Base-by-base conservation (phyloP, 148 eudicot genomes). In the Nepenthes gracilis region DNA sequence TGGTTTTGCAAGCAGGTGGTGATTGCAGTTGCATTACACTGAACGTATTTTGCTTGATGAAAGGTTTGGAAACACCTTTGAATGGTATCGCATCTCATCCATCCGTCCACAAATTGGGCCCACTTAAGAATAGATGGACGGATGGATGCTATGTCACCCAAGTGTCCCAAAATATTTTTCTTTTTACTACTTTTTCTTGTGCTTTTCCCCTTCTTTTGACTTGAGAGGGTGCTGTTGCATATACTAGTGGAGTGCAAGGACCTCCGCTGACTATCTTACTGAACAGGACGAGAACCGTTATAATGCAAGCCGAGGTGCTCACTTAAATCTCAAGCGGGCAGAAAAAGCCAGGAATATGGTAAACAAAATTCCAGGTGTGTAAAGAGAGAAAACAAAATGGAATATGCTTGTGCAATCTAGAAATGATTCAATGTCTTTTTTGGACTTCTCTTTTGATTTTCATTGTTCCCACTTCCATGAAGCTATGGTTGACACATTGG, bases 401-500 rank as follows among this genome's bases (percentile, higher is more conserved):
- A n/a, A n/a, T 54, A 10, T 50, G 54, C 13, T 5, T 50, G 15
- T 50, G n/a, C 15, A 2, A 50, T 23, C 23, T 23, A 23, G 23
- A 23, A 23, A 23, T 23, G 55, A 52, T 10, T 4, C 57, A 54
- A 0, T 15, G 4, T 4, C 15, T 54, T 54, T 33, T 14, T 4
- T 4, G 15, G 6, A 4, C 57, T 54, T 54, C 5, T 33, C 14
- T 34, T 2, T 55, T 36, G 34, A 33, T 32, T 64, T n/a, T 43
- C 5, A 12, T 8, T 47, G 15, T 65, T 49, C 57, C 43, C 33
- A 9, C 2, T 60, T 12, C 36, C 33, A 13, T 77, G 75, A 68
- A 94, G 99, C 81, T 64, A 95, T 94, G 77, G 99, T 94, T 50
- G 99, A 94, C 43, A 70, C 92, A 51, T 73, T 94, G 76, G 83